phyloP scores from a whole-genome alignment of 345 rosid species.

The Dimocarpus longan region DNA sequence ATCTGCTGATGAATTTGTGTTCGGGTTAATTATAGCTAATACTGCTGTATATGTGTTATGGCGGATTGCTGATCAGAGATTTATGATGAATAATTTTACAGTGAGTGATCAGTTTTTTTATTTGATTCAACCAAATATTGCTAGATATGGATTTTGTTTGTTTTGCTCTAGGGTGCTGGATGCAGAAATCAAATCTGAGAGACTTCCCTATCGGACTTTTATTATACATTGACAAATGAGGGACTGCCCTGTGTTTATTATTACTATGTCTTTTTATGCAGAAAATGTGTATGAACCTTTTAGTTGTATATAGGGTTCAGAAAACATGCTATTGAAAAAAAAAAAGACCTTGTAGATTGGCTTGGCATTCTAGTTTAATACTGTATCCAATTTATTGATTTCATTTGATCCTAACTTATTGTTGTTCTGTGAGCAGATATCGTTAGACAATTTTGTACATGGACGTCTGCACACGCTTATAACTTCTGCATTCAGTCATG shows the following conservation, averaged over 20 bases:
- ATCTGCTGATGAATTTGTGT: constrained; percentile 50
- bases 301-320: constrained; percentile 1
- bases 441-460: constrained; percentile 66
- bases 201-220: not conserved
- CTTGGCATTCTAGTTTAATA: not conserved
- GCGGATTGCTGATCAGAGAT: constrained; percentile 55
- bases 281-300: not conserved
- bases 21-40: constrained; percentile 69
- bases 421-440: constrained; percentile 58
- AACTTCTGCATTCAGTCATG: constrained; percentile 93
- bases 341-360: not conserved
- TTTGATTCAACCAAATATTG: constrained; percentile 3
- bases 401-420: constrained; percentile 18
- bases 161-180: constrained; percentile 14
- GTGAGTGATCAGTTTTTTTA: constrained; percentile 45
- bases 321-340: not conserved
- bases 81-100: constrained; percentile 80
- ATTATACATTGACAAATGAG: not conserved
- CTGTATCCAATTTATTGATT: not conserved
- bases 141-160: constrained; percentile 4
- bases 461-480: constrained; percentile 71
- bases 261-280: not conserved
- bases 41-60: constrained; percentile 70
- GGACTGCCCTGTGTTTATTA: not conserved
- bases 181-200: not conserved